These are phyloP conservation scores for Rhizopogon salebrosus DNA, from an alignment of 768 basidiomycete genomes.

Conservation along the genomic window DNA sequence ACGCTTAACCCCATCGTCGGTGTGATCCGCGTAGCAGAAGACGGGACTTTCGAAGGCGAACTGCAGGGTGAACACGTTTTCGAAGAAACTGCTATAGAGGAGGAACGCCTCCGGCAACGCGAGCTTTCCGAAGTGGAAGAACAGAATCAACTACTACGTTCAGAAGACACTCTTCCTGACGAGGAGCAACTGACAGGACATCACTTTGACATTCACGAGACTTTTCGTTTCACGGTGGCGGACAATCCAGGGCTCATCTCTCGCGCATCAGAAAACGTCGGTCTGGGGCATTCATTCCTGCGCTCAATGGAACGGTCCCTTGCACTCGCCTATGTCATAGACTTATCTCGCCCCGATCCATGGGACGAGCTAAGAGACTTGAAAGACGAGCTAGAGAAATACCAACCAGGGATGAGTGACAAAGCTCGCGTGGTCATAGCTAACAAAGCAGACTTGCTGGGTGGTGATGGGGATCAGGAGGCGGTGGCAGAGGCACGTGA, in stretches of 20 bases:
- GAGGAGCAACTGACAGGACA: conserved; percentile 32
- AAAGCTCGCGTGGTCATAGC: conserved; percentile 81
- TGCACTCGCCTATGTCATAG: conserved; percentile 89
- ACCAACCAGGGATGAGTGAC: conserved; percentile 71
- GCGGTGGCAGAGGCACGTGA: conserved; percentile 48
- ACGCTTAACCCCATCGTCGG: conserved; percentile 93
- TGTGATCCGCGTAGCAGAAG: conserved; percentile 77
- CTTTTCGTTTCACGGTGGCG: conserved; percentile 88
- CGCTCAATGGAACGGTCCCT: conserved; percentile 89
- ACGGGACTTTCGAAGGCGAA: conserved; percentile 69
- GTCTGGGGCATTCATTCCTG: conserved; percentile 90
- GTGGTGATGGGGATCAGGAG: conserved; percentile 35
- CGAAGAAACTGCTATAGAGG: conserved; percentile 64
- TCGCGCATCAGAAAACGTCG: conserved; percentile 81
- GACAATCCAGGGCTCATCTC: conserved; percentile 95
- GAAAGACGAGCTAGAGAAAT: conserved; percentile 77
- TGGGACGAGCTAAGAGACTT: conserved; percentile 74
- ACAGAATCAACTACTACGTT: background rate
- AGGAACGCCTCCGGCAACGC: conserved; percentile 36
- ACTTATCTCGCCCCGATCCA: conserved; percentile 69
- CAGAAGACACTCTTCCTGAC: conserved; percentile 11
- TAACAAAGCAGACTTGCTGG: conserved; percentile 92
- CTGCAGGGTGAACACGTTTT: conserved; percentile 45
- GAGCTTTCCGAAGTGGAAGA: conserved; percentile 31
- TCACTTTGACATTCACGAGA: conserved; percentile 60